These are phyloP conservation scores for Vigna unguiculata DNA, from an alignment of 306 rosid species.

Conservation along the genomic window DNA sequence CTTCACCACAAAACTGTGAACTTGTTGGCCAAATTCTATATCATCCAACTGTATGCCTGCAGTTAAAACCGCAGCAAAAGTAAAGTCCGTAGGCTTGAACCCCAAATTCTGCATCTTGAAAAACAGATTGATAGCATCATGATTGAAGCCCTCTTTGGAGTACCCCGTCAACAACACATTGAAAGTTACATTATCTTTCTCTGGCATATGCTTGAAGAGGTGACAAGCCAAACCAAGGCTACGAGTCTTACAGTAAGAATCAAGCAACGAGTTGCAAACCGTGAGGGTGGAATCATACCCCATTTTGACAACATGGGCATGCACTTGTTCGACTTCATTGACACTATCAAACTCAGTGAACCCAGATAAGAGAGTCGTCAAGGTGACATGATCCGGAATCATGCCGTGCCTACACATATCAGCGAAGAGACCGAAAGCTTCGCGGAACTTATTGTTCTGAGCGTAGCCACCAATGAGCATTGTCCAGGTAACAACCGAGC, in stretches of 20 bases:
- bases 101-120: conserved; percentile 68
- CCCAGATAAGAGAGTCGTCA: conserved; percentile 80
- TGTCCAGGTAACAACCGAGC: conserved; percentile 85
- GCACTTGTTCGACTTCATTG: conserved; percentile 69
- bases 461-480: conserved; percentile 78
- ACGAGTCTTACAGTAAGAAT: conserved; percentile 76
- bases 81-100: conserved; percentile 70
- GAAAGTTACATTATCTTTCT: conserved; percentile 76
- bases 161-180: conserved; percentile 81
- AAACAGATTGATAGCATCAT: conserved; percentile 69
- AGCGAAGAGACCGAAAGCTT: conserved; percentile 69
- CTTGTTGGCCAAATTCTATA: conserved; percentile 65
- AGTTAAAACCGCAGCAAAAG: conserved; percentile 79
- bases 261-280: conserved; percentile 89
- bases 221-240: conserved; percentile 60
- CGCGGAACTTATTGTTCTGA: conserved; percentile 50
- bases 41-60: conserved; percentile 72
- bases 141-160: conserved; percentile 68
- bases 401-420: conserved; percentile 68
- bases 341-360: conserved; percentile 58
- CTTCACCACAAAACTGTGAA: conserved; percentile 75
- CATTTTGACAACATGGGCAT: conserved; percentile 61
- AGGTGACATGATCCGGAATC: conserved; percentile 71
- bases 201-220: conserved; percentile 59
- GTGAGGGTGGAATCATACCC: conserved; percentile 66